Conservation (phyloP, 1,284 basidiomycete species). For the Hortiboletus rubellus region DNA sequence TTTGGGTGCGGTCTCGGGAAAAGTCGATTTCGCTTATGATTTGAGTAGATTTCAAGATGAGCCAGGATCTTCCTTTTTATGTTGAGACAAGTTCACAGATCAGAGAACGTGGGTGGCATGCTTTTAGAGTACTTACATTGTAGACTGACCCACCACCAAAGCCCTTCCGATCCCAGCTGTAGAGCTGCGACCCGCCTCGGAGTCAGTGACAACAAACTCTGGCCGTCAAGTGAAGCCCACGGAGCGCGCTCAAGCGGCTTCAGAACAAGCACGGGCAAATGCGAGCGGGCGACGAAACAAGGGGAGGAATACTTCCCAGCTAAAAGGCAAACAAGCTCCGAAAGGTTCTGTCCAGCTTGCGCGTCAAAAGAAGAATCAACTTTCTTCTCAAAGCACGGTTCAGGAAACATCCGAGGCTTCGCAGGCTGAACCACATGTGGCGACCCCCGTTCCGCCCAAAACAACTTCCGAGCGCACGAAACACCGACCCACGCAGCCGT, state of each 20-base stretch:
- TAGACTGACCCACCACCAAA: conserved; percentile 14
- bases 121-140: not conserved
- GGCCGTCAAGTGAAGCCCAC: conserved; percentile 28
- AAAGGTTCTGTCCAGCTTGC: not conserved
- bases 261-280: not conserved
- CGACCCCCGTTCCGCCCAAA: not conserved
- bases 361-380: conserved; percentile 1
- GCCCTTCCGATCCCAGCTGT: conserved; percentile 17
- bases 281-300: conserved; percentile 3
- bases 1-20: not conserved
- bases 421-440: not conserved
- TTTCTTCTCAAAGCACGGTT: not conserved
- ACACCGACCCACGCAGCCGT: conserved; percentile 10
- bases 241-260: conserved; percentile 17
- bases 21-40: not conserved
- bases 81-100: conserved; percentile 27
- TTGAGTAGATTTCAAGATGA: conserved; percentile 31
- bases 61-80: conserved; percentile 34
- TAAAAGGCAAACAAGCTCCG: not conserved
- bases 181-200: not conserved
- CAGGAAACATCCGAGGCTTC: not conserved
- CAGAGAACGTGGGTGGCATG: conserved; percentile 25
- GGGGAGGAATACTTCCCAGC: not conserved
- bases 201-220: conserved; percentile 21
- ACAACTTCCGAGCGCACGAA: not conserved